Percentiles rank a stretch among this genome's conserved stretches.
phyloP scores from a whole-genome alignment of 179 eudicot genomes.

The Silene coronaria region DNA sequence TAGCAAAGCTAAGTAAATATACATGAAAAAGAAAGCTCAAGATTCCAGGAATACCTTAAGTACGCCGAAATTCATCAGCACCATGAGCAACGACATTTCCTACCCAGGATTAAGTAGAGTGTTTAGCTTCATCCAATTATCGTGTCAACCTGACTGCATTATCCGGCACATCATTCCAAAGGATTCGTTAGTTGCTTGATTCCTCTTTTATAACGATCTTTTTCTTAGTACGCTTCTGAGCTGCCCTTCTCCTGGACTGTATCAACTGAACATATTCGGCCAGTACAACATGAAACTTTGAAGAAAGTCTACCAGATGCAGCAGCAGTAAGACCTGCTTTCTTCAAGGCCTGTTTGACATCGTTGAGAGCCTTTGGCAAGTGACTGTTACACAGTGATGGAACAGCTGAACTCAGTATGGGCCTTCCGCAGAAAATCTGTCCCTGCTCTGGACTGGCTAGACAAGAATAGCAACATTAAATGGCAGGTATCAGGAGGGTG shows the following conservation, averaged over 20 bases:
- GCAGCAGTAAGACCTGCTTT: conserved; percentile 46
- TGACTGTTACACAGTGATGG: conserved; percentile 41
- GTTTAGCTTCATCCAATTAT: neutral
- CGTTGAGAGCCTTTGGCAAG: conserved; percentile 43
- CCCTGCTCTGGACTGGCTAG: conserved; percentile 46
- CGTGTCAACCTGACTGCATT: conserved; percentile 2
- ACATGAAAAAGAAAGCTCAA: neutral
- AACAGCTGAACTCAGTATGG: conserved; percentile 39
- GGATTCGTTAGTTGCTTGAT: conserved; percentile 15
- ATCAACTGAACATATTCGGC: conserved; percentile 52
- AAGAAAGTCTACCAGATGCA: conserved; percentile 44
- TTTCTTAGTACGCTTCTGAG: conserved; percentile 19
- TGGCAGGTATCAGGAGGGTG: neutral
- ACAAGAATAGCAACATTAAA: conserved; percentile 10
- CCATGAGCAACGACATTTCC: conserved; percentile 1
- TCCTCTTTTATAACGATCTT: conserved; percentile 27
- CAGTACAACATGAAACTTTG: conserved; percentile 50
- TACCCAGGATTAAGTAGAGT: neutral
- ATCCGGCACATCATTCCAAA: conserved; percentile 6
- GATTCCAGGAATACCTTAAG: conserved; percentile 19
- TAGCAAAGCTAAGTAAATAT: neutral
- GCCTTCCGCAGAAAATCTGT: conserved; percentile 49
- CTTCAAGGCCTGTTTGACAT: conserved; percentile 42
- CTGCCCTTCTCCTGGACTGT: conserved; percentile 48
- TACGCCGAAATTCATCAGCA: conserved; percentile 7